Percentiles rank a stretch among this genome's conserved stretches.
Evolutionary conservation across 495 filamentous ascomycete genomes (phyloP).

Genomic region (Rostrohypoxylon terebratum): DNA sequence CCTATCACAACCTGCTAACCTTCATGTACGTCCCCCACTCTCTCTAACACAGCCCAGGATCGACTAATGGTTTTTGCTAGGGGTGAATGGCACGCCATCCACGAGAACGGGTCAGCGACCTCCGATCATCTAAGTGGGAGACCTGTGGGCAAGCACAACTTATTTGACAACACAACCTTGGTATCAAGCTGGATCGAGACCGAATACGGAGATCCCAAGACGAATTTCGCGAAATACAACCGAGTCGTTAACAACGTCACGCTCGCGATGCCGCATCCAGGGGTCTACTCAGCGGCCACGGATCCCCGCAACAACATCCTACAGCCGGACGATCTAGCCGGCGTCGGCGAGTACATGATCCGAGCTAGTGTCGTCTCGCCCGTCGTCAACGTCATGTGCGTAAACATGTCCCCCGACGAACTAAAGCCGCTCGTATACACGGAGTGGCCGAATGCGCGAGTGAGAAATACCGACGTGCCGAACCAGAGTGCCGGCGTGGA

Average conservation of each 20-base stretch:
- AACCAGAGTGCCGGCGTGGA: constrained; percentile 37
- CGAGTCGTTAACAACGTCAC: constrained; percentile 78
- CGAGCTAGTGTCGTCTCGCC: constrained; percentile 74
- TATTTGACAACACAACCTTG: constrained; percentile 75
- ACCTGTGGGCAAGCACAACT: constrained; percentile 64
- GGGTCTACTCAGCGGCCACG: constrained; percentile 69
- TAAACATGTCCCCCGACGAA: constrained; percentile 67
- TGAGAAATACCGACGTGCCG: constrained; percentile 38
- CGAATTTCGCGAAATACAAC: constrained; percentile 56
- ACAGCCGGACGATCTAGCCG: constrained; percentile 72
- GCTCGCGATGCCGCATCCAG: constrained; percentile 77
- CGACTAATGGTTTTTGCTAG: constrained; percentile 61
- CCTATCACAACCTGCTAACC: constrained; percentile 52
- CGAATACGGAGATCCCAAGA: constrained; percentile 59
- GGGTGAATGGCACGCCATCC: constrained; percentile 61
- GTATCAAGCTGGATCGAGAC: constrained; percentile 69
- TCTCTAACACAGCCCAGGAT: constrained; percentile 56
- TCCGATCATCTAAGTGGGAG: constrained; percentile 55
- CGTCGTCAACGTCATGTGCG: constrained; percentile 76
- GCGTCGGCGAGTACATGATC: constrained; percentile 73
- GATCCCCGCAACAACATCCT: constrained; percentile 70
- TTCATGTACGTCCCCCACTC: constrained; percentile 45
- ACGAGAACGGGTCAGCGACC: constrained; percentile 51
- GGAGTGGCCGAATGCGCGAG: constrained; percentile 63
- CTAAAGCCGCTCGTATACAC: constrained; percentile 71